Evolutionary conservation across 306 rosid genomes (phyloP), one percentile per base, ranked within the genome.

Genomic region (Castanospermum australe): DNA sequence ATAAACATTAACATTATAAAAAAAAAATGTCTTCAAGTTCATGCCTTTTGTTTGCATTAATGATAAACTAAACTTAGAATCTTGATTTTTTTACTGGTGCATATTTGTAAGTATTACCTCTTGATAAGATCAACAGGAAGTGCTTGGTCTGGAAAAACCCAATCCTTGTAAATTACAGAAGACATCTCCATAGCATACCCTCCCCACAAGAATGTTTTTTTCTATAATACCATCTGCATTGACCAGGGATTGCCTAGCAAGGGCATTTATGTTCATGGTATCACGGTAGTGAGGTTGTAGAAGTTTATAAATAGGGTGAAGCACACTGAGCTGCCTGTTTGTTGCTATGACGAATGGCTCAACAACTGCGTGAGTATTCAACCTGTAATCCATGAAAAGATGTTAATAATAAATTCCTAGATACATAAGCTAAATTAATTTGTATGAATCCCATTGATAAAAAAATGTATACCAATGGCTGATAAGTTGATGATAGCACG

Each of bases 341-440:
- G 77, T 72, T 17, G 65, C 76, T 9, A 51, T 33, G 15, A 71
- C 64, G 5, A 71, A 84, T 36, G 89, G 89, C 45, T 88, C 89
- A 60, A 86, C 76, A 21, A 63, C 84, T 32, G 87, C 89, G 57
- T 89, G 93, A 32, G 91, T 87, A 39, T 87, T 78, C 65, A 89
- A 41, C 90, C 88, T 87, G 57, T 22, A 42, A 67, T 14, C 54
- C 24, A 62, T 22, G 35, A 47, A 24, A 21, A 24, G 33, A n/a
- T 54, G 35, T 20, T 18, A 67, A 13, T 55, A 32, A 18, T 5
- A 1, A 17, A 20, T 25, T 4, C n/a, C 32, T n/a, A 60, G 17
- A 1, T 28, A 15, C 14, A 15, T 10, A 22, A 38, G 21, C 15
- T 22, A 18, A 18, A 11, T 38, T 2, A 2, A 17, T 47, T 55